phyloP scores from a whole-genome alignment of 805 yeast genomes.

The Hanseniaspora lindneri region DNA sequence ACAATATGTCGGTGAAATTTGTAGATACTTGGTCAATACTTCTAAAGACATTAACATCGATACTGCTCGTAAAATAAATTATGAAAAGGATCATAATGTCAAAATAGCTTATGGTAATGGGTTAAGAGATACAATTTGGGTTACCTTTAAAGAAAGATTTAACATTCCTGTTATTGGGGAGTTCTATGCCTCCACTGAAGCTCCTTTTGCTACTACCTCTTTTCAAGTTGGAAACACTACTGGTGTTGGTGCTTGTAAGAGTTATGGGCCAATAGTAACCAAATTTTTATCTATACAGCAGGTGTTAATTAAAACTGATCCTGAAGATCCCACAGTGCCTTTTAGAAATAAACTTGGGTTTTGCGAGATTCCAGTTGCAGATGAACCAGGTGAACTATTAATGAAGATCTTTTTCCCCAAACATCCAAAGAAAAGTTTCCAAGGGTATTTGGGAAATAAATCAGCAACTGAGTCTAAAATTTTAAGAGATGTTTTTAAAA shows the following conservation, averaged over 20 bases:
- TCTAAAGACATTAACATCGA: constrained; percentile 33
- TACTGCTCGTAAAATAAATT: constrained; percentile 29
- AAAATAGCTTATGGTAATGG: constrained; percentile 83
- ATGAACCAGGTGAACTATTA: constrained; percentile 79
- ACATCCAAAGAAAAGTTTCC: constrained; percentile 65
- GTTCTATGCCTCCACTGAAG: constrained; percentile 87
- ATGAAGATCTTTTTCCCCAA: constrained; percentile 58
- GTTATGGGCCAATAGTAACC: constrained; percentile 53
- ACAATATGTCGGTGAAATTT: constrained; percentile 91
- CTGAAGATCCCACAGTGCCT: constrained; percentile 60
- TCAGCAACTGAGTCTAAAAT: constrained; percentile 70
- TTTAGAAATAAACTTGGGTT: constrained; percentile 63
- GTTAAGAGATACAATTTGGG: constrained; percentile 79
- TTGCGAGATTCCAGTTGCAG: constrained; percentile 40
- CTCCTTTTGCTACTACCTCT: constrained; percentile 77
- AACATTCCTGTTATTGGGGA: constrained; percentile 69
- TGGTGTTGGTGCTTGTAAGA: constrained; percentile 83
- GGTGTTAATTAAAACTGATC: constrained; percentile 60
- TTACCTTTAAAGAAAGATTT: constrained; percentile 63
- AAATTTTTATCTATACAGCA: constrained; percentile 42
- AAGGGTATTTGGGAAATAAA: constrained; percentile 76
- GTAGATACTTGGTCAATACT: constrained; percentile 67
- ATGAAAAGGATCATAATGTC: constrained; percentile 50
- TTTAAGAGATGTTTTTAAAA: constrained; percentile 55
- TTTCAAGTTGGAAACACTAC: constrained; percentile 55